phyloP scores from a whole-genome alignment of 345 rosid species.

The thale cress (Arabidopsis thaliana) region DNA sequence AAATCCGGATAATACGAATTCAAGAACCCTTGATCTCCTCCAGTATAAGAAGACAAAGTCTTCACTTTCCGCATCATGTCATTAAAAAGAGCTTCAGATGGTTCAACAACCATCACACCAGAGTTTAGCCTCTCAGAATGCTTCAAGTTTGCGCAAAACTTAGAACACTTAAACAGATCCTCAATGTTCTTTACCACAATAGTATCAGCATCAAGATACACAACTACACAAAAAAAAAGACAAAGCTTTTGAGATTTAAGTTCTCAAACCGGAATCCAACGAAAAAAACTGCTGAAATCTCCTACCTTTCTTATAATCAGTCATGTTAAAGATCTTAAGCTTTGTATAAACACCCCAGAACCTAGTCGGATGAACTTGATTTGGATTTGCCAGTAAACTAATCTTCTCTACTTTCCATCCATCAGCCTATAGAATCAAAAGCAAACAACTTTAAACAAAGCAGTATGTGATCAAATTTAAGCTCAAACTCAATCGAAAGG shows the following conservation, averaged over 20 bases:
- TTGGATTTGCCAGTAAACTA: slow-evolving; percentile 83
- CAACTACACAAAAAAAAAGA: slow-evolving; percentile 58
- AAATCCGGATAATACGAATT: slow-evolving; percentile 83
- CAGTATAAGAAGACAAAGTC: slow-evolving; percentile 82
- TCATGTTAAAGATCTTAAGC: slow-evolving; percentile 91
- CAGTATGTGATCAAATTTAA: slow-evolving; percentile 3
- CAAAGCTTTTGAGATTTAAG: background rate
- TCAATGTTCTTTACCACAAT: slow-evolving; percentile 91
- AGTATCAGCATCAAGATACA: slow-evolving; percentile 96
- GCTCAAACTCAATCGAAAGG: slow-evolving; percentile 16
- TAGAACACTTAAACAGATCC: slow-evolving; percentile 75
- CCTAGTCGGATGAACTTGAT: slow-evolving; percentile 83
- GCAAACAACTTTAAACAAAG: slow-evolving; percentile 1
- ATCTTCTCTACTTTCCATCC: slow-evolving; percentile 96
- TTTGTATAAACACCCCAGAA: slow-evolving; percentile 99
- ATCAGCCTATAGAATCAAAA: slow-evolving; percentile 64
- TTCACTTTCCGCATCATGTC: slow-evolving; percentile 92
- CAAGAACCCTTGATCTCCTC: slow-evolving; percentile 95
- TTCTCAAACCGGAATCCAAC: background rate
- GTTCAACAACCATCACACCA: slow-evolving; percentile 98
- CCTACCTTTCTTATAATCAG: slow-evolving; percentile 81
- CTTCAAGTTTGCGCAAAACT: slow-evolving; percentile 94
- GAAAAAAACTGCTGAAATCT: background rate
- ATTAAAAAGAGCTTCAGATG: slow-evolving; percentile 70
- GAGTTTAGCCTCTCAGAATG: slow-evolving; percentile 96